Evolutionary conservation across 2,329 filamentous ascomycete genomes (phyloP).

Genomic region (Penicillium sp.): DNA sequence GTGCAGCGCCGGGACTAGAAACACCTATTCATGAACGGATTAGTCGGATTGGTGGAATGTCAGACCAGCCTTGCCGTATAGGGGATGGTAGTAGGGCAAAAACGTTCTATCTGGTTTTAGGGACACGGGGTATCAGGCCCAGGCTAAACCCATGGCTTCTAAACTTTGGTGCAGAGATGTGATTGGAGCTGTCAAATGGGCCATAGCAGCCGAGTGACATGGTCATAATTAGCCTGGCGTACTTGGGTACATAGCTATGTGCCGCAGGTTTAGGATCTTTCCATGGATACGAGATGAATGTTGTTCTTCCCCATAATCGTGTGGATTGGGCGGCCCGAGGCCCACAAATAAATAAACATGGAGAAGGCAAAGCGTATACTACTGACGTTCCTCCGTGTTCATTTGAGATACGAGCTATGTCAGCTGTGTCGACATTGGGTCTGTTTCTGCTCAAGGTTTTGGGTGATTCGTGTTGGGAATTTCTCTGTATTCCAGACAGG

Average conservation of each 20-base stretch:
- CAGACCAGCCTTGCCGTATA: not conserved
- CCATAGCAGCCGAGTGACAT: not conserved
- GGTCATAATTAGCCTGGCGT: not conserved
- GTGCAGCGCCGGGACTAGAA: not conserved
- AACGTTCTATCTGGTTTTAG: not conserved
- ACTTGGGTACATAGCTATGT: not conserved
- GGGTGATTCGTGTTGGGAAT: not conserved
- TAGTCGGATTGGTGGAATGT: not conserved
- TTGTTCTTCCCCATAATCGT: constrained; percentile 1
- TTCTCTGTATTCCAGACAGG: not conserved
- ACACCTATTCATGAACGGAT: not conserved
- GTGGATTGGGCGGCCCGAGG: constrained; percentile 8
- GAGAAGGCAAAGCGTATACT: not conserved
- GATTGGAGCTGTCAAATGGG: not conserved
- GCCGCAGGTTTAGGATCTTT: not conserved
- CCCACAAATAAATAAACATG: constrained; percentile 7
- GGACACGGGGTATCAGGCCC: not conserved
- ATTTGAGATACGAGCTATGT: not conserved
- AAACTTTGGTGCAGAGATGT: not conserved
- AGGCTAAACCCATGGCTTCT: not conserved
- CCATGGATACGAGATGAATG: not conserved
- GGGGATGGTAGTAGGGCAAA: not conserved
- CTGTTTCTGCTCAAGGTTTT: not conserved
- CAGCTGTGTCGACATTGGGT: not conserved
- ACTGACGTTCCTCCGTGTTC: not conserved